phyloP scores from a whole-genome alignment of 108 stramenopile species.

The Asterionellopsis glacialis region DNA sequence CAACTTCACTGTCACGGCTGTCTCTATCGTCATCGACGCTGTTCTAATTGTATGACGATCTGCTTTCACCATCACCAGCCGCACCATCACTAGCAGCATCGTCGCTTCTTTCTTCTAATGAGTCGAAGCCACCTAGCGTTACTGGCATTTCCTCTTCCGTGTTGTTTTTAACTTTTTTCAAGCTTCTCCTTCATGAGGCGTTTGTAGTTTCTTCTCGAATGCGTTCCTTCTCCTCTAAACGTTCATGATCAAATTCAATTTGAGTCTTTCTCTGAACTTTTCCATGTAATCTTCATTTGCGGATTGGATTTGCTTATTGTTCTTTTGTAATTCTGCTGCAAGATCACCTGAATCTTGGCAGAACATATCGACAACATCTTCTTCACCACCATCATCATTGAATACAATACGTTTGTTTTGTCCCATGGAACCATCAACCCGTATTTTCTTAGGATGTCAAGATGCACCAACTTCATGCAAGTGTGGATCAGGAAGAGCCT shows the following conservation, averaged over 20 bases:
- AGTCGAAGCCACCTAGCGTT: constrained; percentile 13
- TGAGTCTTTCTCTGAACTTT: constrained; percentile 61
- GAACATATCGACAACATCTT: constrained; percentile 30
- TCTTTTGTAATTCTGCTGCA: constrained; percentile 8
- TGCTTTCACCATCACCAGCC: constrained; percentile 14
- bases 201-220: constrained; percentile 78
- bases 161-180: constrained; percentile 21
- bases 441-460: constrained; percentile 78
- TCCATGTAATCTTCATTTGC: constrained; percentile 67
- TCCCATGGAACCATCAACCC: constrained; percentile 66
- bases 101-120: constrained; percentile 3
- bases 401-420: constrained; percentile 73
- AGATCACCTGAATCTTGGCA: constrained; percentile 18
- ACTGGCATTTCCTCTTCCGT: constrained; percentile 23
- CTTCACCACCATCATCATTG: constrained; percentile 86
- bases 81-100: constrained; percentile 18
- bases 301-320: constrained; percentile 28
- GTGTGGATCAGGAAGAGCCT: constrained; percentile 24
- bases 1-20: constrained; percentile 8
- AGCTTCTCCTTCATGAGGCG: constrained; percentile 55
- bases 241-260: constrained; percentile 57
- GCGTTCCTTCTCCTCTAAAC: constrained; percentile 69
- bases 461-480: constrained; percentile 43
- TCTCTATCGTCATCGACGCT: constrained; percentile 20
- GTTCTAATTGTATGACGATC: constrained; percentile 7